Base-by-base conservation (phyloP, 2,329 filamentous ascomycete genomes). In the Nemania sp. region DNA sequence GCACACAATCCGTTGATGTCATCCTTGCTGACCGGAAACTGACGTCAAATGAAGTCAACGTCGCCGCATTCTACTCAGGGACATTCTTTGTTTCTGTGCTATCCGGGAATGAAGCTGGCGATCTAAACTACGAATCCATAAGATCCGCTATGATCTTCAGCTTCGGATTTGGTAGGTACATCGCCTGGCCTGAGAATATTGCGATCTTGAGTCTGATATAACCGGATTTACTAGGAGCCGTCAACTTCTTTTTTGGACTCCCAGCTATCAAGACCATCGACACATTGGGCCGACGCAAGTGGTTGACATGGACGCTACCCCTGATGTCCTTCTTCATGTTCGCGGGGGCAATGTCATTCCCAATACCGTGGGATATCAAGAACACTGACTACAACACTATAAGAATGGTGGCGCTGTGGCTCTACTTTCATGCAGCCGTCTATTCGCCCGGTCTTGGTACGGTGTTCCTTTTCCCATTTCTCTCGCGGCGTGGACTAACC, bases 251-350 rank as follows among this genome's bases (percentile, higher is more conserved):
- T 15, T 55, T 55, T 20, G 53, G 53, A 3, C 43, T 55, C 5
- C 53, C 53, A 32, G 53, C 53, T 32, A 40, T 55, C n/a, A 55
- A 49, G 21, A 55, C 43, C 10, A 55, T 55, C 21, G 53, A 55
- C 21, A 55, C 53, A 2, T 21, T 55, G 11, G 53, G 53, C 29
- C 46, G 53, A 20, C 53, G 53, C 34, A 54, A 54, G 32, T 54
- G 42, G 52, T 18, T 54, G 42, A 54, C 43, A 15, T 54, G 52
- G 52, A 54, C 52, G 32, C 42, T 54, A 20, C 52, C 52, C 17
- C 13, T 54, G 4, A 54, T 54, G 52, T 39, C 52, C 7, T 54
- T 54, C 32, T 54, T 54, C n/a, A 47, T 54, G 32, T 47, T 54
- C 17, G 52, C 52, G 3, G 52, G 52, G 2, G 32, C 42, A 5